These are phyloP conservation scores for Sporothrix pseudoabietina DNA, from an alignment of 2,329 filamentous ascomycete genomes.

Conservation along the genomic window DNA sequence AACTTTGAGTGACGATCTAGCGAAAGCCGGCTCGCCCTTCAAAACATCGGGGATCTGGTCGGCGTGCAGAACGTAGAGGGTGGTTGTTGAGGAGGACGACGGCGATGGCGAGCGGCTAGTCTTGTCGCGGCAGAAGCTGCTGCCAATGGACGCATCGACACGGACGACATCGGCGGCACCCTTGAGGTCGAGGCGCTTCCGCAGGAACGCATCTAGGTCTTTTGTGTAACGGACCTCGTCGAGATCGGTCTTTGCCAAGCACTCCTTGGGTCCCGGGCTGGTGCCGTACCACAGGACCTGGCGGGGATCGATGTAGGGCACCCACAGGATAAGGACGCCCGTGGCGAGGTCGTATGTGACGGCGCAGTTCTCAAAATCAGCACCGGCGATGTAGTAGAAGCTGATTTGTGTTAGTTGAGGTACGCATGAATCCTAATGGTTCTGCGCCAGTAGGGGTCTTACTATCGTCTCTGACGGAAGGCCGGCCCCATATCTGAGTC, in stretches of 20 bases:
- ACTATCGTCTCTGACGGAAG: constrained; percentile 63
- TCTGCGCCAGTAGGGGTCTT: constrained; percentile 37
- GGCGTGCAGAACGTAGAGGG: constrained; percentile 50
- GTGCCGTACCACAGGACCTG: constrained; percentile 66
- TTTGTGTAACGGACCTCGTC: constrained; percentile 67
- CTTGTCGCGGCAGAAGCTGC: constrained; percentile 33
- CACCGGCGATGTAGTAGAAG: constrained; percentile 62
- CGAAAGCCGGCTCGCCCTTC: neutral
- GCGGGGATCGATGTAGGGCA: constrained; percentile 66
- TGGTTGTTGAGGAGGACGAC: constrained; percentile 35
- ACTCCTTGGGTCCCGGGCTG: constrained; percentile 62
- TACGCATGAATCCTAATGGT: too few species aligned
- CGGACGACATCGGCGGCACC: neutral
- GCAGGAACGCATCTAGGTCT: constrained; percentile 54
- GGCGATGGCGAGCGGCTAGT: neutral
- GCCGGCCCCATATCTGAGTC: constrained; percentile 60
- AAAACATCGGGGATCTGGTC: constrained; percentile 37
- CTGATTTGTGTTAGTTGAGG: constrained; percentile 40
- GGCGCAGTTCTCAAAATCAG: constrained; percentile 56
- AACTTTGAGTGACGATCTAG: constrained; percentile 41
- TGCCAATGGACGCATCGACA: constrained; percentile 29
- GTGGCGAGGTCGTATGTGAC: constrained; percentile 60
- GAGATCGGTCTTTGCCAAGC: constrained; percentile 64
- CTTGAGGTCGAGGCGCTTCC: constrained; percentile 45
- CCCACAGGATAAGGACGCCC: constrained; percentile 71